Conservation (phyloP, 305 asterid species). For the Rubia occidens region DNA sequence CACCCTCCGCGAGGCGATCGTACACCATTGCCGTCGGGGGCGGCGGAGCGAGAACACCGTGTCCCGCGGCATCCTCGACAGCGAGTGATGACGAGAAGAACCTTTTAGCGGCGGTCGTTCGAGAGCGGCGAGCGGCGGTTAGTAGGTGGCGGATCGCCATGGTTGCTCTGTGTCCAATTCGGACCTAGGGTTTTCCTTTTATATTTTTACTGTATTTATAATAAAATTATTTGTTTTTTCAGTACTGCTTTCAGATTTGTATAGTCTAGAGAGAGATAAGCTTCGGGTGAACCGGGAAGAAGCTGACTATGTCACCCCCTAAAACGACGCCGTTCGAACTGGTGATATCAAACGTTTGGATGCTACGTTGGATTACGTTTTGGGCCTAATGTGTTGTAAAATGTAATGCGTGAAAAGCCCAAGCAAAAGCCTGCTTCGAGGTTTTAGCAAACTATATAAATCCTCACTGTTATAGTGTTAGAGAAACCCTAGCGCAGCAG, state of each 20-base stretch:
- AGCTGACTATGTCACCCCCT: background rate
- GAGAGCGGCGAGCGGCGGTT: slow-evolving; percentile 38
- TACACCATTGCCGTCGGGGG: slow-evolving; percentile 63
- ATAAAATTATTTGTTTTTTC: background rate
- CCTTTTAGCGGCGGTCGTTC: slow-evolving; percentile 14
- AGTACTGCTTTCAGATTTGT: background rate
- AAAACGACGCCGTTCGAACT: slow-evolving; percentile 3
- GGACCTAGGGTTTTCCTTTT: slow-evolving; percentile 20
- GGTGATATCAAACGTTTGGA: background rate
- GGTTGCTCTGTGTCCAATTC: slow-evolving; percentile 13
- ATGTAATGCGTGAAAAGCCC: background rate
- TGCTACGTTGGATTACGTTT: too few relatives aligned
- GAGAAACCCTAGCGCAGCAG: slow-evolving; percentile 14
- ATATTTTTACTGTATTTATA: background rate
- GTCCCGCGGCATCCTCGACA: slow-evolving; percentile 25
- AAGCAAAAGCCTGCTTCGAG: background rate
- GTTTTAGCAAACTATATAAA: background rate
- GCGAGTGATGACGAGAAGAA: slow-evolving; percentile 27
- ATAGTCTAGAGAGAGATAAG: slow-evolving; percentile 4
- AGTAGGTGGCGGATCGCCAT: slow-evolving; percentile 67
- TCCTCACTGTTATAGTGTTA: background rate
- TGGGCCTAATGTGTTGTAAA: too few relatives aligned
- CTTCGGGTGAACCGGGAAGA: background rate
- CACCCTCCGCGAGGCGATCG: slow-evolving; percentile 60
- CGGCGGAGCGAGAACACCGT: slow-evolving; percentile 39